Evolutionary conservation across 129 eudicot species (phyloP), one percentile per base, ranked within the genome.

Genomic region (Oenanthe sinensis): DNA sequence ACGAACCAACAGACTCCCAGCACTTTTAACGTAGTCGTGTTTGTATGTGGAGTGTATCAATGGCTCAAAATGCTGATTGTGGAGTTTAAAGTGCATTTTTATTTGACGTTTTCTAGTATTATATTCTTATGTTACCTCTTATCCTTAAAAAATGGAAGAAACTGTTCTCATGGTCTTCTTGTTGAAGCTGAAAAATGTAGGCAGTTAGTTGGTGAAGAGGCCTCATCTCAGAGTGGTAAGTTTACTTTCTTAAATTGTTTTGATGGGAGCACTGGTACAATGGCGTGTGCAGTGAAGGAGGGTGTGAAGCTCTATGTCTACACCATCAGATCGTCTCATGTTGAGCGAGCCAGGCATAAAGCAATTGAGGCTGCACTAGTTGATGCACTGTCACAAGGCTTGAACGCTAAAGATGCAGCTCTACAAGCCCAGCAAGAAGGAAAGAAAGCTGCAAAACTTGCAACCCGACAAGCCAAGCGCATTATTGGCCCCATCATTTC

Each of bases 401-500:
- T 88, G 81, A 60, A 43, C 46, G 85, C 97, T 49, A 82, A 74
- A 85, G 89, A 88, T 52, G 99, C 97, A 60, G 97, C 99, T 63
- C 84, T 82, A 77, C 81, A 79, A 73, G 97, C 95, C 67, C 95
- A 89, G 74, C 87, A 86, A 85, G 96, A 87, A 74, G 99, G 97
- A 63, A 87, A 88, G 19, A 96, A 89, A 85, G 99, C 97, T 30
- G 97, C 97, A 37, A 96, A 96, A 87, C 69, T 86, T 55, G 99
- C 99, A 62, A 87, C 90, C 65, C 83, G 88, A 10, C 75, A 96
- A 85, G 90, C 91, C 74, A 92, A 91, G 79, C 93, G 97, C 62
- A 89, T 92, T 16, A 78, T 89, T 8, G 99, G 97, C 33, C 99
- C 99, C 40, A 89, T 96, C 37, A 87, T 96, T 74, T 96, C 99